Percentiles rank a stretch among this genome's conserved stretches.
phyloP scores from a whole-genome alignment of 176 grass and related monocot species.

The Areca catechu region DNA sequence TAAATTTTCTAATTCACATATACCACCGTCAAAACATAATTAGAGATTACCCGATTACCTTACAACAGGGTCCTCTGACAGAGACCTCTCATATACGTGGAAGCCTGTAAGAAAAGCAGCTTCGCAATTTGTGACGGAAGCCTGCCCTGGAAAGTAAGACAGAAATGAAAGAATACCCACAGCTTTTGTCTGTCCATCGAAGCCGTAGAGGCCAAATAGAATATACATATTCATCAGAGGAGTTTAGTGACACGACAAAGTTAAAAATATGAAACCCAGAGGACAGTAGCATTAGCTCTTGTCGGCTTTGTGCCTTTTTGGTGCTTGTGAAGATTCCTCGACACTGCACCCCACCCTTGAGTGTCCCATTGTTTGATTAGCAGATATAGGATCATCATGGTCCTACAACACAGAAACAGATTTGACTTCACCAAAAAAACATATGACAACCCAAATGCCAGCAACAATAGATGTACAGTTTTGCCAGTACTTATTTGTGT shows the following conservation, averaged over 20 bases:
- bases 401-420: slow-evolving; percentile 18
- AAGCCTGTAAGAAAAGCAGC: slow-evolving; percentile 68
- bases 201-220: slow-evolving; percentile 15
- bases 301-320: slow-evolving; percentile 47
- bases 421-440: too few species aligned
- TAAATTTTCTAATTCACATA: too few species aligned
- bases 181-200: slow-evolving; percentile 5
- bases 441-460: too few species aligned
- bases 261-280: not conserved
- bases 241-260: not conserved
- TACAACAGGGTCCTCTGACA: slow-evolving; percentile 9
- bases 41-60: slow-evolving; percentile 11
- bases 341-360: slow-evolving; percentile 1
- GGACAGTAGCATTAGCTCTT: slow-evolving; percentile 25
- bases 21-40: not conserved
- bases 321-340: slow-evolving; percentile 23
- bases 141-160: slow-evolving; percentile 10
- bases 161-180: slow-evolving; percentile 39
- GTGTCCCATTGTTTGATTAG: slow-evolving; percentile 23
- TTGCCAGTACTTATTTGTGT: too few species aligned
- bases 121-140: slow-evolving; percentile 56
- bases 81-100: slow-evolving; percentile 58
- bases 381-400: slow-evolving; percentile 13
- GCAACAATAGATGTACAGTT: too few species aligned
- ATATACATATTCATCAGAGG: not conserved